These are phyloP conservation scores for Sporothrix phasma DNA, from an alignment of 2,329 filamentous ascomycete genomes.

Conservation along the genomic window DNA sequence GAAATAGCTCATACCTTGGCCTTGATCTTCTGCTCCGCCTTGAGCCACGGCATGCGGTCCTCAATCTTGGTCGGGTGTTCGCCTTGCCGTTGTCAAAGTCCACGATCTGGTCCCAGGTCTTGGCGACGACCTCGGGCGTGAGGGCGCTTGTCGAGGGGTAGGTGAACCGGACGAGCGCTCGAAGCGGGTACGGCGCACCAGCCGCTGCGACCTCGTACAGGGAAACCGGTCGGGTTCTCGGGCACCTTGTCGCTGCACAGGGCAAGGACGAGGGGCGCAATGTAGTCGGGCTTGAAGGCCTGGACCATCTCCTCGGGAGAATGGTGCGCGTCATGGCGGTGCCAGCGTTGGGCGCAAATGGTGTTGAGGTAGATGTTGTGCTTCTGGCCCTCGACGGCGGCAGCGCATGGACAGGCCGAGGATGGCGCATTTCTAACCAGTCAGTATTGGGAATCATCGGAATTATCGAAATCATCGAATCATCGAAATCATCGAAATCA, in stretches of 20 bases:
- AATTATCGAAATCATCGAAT: too few species aligned
- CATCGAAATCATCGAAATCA: too few species aligned
- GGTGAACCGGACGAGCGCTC: slow-evolving; percentile 78
- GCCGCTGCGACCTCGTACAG: slow-evolving; percentile 89
- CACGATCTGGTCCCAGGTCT: slow-evolving; percentile 67
- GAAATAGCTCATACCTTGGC: slow-evolving; percentile 47
- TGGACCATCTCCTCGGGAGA: slow-evolving; percentile 96
- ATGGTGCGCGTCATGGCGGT: slow-evolving; percentile 91
- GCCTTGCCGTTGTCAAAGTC: slow-evolving; percentile 77
- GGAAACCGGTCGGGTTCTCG: slow-evolving; percentile 68
- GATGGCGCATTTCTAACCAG: slow-evolving; percentile 68
- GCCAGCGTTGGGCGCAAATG: slow-evolving; percentile 92
- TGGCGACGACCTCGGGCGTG: slow-evolving; percentile 73
- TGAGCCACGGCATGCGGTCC: slow-evolving; percentile 65
- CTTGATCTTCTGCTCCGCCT: slow-evolving; percentile 56
- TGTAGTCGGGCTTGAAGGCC: slow-evolving; percentile 98
- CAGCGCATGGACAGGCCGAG: slow-evolving; percentile 87
- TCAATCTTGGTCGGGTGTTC: slow-evolving; percentile 75
- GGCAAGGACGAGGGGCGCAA: slow-evolving; percentile 82
- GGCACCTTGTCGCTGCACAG: slow-evolving; percentile 81
- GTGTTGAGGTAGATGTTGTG: slow-evolving; percentile 99
- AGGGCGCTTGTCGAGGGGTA: slow-evolving; percentile 85
- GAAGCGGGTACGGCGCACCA: slow-evolving; percentile 90
- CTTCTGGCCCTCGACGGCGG: slow-evolving; percentile 88
- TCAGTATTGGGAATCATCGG: too few species aligned